These are phyloP conservation scores for Quercus rubra DNA, from an alignment of 306 rosid genomes.

Conservation along the genomic window DNA sequence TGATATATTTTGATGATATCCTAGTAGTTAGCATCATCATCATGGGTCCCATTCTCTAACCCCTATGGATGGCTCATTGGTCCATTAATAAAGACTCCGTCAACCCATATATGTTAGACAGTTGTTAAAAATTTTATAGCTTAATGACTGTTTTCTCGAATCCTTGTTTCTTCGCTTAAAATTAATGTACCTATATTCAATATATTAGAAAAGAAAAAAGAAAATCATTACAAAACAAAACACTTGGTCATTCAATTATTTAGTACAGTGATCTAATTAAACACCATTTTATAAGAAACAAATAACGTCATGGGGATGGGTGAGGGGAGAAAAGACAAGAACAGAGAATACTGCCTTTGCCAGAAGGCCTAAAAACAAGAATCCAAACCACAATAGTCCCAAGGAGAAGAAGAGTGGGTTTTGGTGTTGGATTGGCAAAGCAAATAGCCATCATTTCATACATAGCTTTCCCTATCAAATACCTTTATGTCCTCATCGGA, in stretches of 20 bases:
- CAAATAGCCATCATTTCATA: conserved; percentile 53
- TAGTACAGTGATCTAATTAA: conserved; percentile 24
- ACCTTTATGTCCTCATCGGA: conserved; percentile 81
- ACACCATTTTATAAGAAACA: conserved; percentile 17
- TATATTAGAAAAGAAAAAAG: not conserved
- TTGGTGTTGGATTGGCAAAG: conserved; percentile 38
- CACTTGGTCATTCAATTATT: conserved; percentile 36
- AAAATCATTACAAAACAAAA: conserved; percentile 18
- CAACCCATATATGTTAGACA: conserved; percentile 28
- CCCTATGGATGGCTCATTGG: conserved; percentile 26
- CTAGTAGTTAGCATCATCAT: conserved; percentile 20
- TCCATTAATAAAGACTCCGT: conserved; percentile 40
- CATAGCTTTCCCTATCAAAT: conserved; percentile 42
- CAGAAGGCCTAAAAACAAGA: conserved; percentile 18
- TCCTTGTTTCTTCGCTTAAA: no score
- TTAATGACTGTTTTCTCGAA: no score
- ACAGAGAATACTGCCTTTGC: conserved; percentile 12
- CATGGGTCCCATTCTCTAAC: conserved; percentile 30
- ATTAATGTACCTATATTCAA: not conserved
- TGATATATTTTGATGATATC: conserved; percentile 22
- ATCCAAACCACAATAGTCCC: conserved; percentile 31
- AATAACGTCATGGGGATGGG: not conserved
- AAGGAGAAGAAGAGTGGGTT: conserved; percentile 33
- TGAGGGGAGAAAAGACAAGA: not conserved
- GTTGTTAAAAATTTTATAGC: no score